These are phyloP conservation scores for Verticillium zaregamsianum DNA, from an alignment of 2,329 filamentous ascomycete species.

Conservation along the genomic window DNA sequence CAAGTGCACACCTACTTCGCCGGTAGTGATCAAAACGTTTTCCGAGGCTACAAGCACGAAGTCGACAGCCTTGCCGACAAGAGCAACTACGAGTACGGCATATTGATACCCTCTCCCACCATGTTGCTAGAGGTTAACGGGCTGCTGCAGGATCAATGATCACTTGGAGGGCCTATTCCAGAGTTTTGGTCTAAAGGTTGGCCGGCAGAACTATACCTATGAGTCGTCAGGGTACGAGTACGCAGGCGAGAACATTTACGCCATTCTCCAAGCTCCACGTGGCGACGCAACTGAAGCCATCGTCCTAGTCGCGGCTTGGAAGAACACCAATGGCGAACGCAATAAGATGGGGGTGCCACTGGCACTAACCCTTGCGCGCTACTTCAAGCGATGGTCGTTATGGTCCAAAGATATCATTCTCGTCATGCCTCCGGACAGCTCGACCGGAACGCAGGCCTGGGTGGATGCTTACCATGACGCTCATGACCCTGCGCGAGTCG, in stretches of 20 bases:
- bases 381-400: slow-evolving; percentile 96
- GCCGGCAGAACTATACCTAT: slow-evolving; percentile 85
- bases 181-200: slow-evolving; percentile 79
- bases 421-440: slow-evolving; percentile 82
- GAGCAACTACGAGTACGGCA: slow-evolving; percentile 47
- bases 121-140: not conserved
- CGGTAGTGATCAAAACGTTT: slow-evolving; percentile 92
- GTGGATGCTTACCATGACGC: slow-evolving; percentile 95
- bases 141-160: slow-evolving; percentile 53
- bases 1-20: slow-evolving; percentile 98
- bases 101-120: not conserved
- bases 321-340: slow-evolving; percentile 69
- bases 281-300: slow-evolving; percentile 97
- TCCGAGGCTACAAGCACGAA: slow-evolving; percentile 85
- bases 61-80: slow-evolving; percentile 57
- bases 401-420: slow-evolving; percentile 99
- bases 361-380: slow-evolving; percentile 80
- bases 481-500: slow-evolving; percentile 66
- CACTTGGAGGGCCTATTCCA: slow-evolving; percentile 72
- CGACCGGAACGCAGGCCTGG: slow-evolving; percentile 90
- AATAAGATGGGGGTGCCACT: slow-evolving; percentile 88
- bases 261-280: slow-evolving; percentile 85
- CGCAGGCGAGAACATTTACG: slow-evolving; percentile 86
- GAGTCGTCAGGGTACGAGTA: slow-evolving; percentile 69
- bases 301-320: slow-evolving; percentile 86